These are phyloP conservation scores for Boletellus deceptivus DNA, from an alignment of 1,284 basidiomycete genomes.

Conservation along the genomic window DNA sequence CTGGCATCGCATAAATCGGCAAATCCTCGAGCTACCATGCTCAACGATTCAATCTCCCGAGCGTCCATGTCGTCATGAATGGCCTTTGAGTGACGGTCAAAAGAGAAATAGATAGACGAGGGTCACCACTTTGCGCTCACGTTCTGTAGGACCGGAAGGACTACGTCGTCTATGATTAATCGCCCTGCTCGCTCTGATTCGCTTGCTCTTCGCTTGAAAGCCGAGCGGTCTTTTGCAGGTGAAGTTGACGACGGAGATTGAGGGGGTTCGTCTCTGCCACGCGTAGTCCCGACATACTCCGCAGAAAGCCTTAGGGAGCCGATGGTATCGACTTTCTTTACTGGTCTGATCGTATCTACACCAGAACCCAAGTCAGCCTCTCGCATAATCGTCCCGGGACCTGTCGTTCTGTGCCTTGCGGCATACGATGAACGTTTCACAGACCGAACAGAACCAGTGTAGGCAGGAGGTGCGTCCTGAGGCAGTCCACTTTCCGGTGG, in stretches of 20 bases:
- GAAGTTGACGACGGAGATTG: conserved; percentile 43
- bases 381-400: conserved; percentile 73
- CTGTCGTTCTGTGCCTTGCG: conserved; percentile 60
- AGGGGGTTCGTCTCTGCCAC: conserved; percentile 49
- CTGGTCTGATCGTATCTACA: conserved; percentile 85
- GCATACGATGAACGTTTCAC: conserved; percentile 70
- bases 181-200: conserved; percentile 67
- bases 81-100: conserved; percentile 45
- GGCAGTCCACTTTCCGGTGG: conserved; percentile 34
- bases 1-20: conserved; percentile 79
- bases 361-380: conserved; percentile 84
- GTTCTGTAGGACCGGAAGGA: conserved; percentile 72
- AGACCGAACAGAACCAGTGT: conserved; percentile 52
- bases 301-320: conserved; percentile 77
- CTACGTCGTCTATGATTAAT: conserved; percentile 75
- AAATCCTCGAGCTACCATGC: conserved; percentile 89
- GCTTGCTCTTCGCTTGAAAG: conserved; percentile 47
- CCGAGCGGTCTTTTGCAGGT: conserved; percentile 40
- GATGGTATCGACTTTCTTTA: conserved; percentile 84
- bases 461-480: conserved; percentile 60
- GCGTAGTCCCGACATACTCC: conserved; percentile 75
- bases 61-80: conserved; percentile 85
- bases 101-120: background rate
- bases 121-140: conserved; percentile 40
- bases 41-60: conserved; percentile 83